These are phyloP conservation scores for Penicillium lagena DNA, from an alignment of 495 filamentous ascomycete genomes.

Conservation along the genomic window DNA sequence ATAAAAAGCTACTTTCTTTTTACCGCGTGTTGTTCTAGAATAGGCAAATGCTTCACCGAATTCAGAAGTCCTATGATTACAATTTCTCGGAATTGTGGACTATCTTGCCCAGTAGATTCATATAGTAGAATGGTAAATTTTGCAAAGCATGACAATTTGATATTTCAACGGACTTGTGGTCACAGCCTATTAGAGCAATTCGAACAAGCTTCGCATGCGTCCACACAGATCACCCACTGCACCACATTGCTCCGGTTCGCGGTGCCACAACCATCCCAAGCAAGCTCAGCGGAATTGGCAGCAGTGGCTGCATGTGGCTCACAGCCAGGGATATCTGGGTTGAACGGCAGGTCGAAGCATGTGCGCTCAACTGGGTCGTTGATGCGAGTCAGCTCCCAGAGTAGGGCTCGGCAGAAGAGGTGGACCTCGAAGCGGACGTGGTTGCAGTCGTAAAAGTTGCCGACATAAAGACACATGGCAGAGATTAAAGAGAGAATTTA, in stretches of 20 bases:
- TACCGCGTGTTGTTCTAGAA: too few relatives aligned
- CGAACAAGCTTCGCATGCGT: neutral
- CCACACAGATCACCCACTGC: neutral
- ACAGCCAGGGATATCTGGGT: conserved; percentile 1
- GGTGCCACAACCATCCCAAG: neutral
- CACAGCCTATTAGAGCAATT: neutral
- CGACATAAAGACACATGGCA: conserved; percentile 16
- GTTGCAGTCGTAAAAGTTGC: conserved; percentile 12
- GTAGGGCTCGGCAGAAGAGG: conserved; percentile 12
- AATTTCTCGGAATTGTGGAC: too few relatives aligned
- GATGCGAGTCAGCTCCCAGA: conserved; percentile 11
- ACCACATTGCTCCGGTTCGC: neutral
- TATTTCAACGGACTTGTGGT: too few relatives aligned
- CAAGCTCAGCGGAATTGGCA: neutral
- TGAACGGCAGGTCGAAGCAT: neutral
- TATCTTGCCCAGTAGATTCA: too few relatives aligned
- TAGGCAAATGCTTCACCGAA: too few relatives aligned
- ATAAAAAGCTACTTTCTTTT: too few relatives aligned
- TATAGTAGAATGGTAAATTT: too few relatives aligned
- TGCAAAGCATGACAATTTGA: too few relatives aligned
- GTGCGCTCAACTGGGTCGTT: conserved; percentile 1
- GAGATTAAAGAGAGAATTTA: too few relatives aligned
- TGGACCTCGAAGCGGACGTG: conserved; percentile 17
- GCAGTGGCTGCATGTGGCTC: neutral
- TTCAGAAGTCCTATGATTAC: too few relatives aligned